Conservation (phyloP, 2,329 filamentous ascomycete genomes). For the Thielaviopsis ethacetica region DNA sequence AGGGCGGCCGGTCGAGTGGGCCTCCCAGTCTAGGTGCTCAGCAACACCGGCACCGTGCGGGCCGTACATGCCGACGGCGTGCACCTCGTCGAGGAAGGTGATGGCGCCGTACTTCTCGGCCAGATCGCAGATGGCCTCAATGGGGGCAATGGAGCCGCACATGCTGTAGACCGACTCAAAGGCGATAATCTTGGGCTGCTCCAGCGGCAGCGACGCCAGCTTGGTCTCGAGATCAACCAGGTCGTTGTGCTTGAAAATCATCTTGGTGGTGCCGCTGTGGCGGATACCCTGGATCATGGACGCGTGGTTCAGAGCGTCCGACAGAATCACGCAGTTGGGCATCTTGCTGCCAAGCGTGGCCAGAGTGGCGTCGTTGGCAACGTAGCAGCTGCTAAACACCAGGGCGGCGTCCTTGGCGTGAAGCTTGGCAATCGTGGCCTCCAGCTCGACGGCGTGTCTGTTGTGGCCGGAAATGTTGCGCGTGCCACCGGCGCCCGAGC, state of each 20-base stretch:
- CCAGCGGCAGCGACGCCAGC: conserved; percentile 67
- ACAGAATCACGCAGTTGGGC: conserved; percentile 93
- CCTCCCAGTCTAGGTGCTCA: conserved; percentile 89
- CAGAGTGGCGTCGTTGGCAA: conserved; percentile 92
- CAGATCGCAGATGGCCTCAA: conserved; percentile 87
- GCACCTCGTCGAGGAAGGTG: conserved; percentile 96
- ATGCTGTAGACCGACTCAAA: conserved; percentile 99
- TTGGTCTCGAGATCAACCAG: conserved; percentile 85
- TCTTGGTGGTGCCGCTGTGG: conserved; percentile 89
- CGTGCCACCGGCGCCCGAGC: conserved; percentile 86
- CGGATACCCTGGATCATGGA: conserved; percentile 99
- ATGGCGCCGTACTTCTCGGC: conserved; percentile 96
- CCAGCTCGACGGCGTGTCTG: conserved; percentile 74
- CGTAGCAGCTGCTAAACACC: conserved; percentile 95
- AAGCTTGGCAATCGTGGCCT: conserved; percentile 66
- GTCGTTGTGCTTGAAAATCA: conserved; percentile 98
- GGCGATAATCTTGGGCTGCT: conserved; percentile 92
- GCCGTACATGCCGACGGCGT: conserved; percentile 98
- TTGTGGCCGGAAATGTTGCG: conserved; percentile 98
- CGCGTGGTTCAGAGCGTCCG: conserved; percentile 91
- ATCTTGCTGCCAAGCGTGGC: conserved; percentile 94
- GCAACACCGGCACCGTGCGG: conserved; percentile 89
- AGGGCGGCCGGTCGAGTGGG: conserved; percentile 58
- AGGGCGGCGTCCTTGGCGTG: conserved; percentile 85
- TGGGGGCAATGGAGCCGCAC: conserved; percentile 94